Base-by-base conservation (phyloP, 192 early-diverging fungal genomes). In the Coemansia furcata region DNA sequence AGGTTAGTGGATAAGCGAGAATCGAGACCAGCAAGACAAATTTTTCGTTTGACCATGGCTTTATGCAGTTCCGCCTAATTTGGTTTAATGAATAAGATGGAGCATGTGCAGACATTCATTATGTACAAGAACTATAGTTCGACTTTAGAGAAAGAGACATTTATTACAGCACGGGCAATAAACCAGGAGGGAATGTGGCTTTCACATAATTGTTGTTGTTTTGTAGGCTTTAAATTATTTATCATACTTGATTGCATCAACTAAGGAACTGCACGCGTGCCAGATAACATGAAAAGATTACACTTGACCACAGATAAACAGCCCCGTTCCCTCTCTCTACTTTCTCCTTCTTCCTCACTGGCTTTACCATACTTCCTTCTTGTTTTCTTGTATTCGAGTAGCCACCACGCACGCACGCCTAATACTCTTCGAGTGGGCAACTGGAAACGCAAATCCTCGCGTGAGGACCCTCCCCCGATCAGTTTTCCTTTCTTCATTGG, bases 151-250 rank as follows among this genome's bases (percentile, higher is more conserved):
- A 29, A 12, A 29, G 49, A 50, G 23, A 29, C 21, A 9, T 50
- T 17, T 12, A 8, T 50, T 29, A 50, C 19, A 29, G 49, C 49
- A 29, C 49, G 49, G 49, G 21, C 49, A 50, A 50, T 50, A 50
- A 50, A 26, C 49, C 19, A 50, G 21, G 23, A 26, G 49, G 23
- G 15, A 8, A 29, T 50, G 49, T 50, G 49, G 49, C 49, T 50
- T 50, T 50, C 29, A 17, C 21, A 50, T 50, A 50, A 50, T 50
- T 50, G 49, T 50, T 50, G 49, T 50, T 50, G 19, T 46, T 46
- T 46, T 46, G 44, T 19, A n/a, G 6, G n/a, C 44, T 46, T 46
- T 46, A 46, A 46, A 50, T 50, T 50, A 23, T 47, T 44, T 44
- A 19, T 50, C 49, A 21, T 29, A 21, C 23, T 17, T 1, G 23